Evolutionary conservation across 192 early-diverging fungal genomes (phyloP), one percentile per base, ranked within the genome.

Genomic region (Backusella circina): DNA sequence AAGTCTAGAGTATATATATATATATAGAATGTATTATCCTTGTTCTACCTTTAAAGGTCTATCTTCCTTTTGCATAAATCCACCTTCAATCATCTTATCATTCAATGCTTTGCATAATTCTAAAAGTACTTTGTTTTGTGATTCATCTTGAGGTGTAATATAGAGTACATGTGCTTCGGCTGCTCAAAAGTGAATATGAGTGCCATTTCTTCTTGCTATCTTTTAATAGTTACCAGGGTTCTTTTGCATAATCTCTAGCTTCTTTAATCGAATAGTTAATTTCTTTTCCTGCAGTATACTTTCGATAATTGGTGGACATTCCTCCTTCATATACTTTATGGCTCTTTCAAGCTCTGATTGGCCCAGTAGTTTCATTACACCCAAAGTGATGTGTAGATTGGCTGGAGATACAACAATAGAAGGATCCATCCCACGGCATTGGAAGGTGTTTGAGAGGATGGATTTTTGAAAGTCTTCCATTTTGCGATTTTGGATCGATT

Each of bases 301-400:
- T 21, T 41, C 18, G 8, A 80, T 71, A 3, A 75, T 8, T 23
- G 38, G 23, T 10, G 71, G 44, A 8, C 38, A 38, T 38, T 71
- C 65, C 8, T 80, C 70, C 35, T 80, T 80, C 8, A 80, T 18
- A 26, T 69, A 69, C 10, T 41, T 51, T 1, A 73, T 35, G 10
- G 79, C 75, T 3, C 37, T 65, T 69, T 76, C 74, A 15, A 80
- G 33, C 8, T 80, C 79, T 33, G 44, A 32, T 33, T 76, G 79
- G 16, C 36, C 51, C 36, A 76, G 31, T 26, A 80, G 15, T n/a
- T 80, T 80, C 32, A 71, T 71, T 10, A 80, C 79, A 7, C 79
- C 79, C 13, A 80, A 37, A 2, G 79, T 80, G 21, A 80, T 75
- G 23, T 80, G 79, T 32, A 80, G 26, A 38, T 75, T 76, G 16